Percentiles rank a stretch among this genome's conserved stretches.
Evolutionary conservation across 805 yeast genomes (phyloP).

Genomic region (Wickerhamiella azyma): DNA sequence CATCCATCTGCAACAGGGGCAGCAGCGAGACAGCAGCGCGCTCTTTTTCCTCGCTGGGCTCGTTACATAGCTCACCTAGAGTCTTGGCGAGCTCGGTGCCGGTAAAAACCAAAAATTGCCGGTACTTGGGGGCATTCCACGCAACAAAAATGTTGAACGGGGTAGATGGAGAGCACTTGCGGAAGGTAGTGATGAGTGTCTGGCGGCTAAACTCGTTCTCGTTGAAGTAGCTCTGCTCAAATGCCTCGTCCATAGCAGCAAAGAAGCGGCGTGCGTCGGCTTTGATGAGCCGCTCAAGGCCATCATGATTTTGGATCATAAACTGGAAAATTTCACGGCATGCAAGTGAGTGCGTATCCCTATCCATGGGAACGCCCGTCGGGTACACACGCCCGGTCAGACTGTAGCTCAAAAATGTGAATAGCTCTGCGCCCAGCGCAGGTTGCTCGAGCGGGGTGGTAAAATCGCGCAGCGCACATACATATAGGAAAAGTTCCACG

Average conservation of each 20-base stretch:
- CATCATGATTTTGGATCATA: conserved; percentile 29
- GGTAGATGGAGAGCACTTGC: conserved; percentile 33
- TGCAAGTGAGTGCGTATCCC: conserved; percentile 31
- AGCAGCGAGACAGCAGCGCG: conserved; percentile 61
- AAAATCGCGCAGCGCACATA: conserved; percentile 51
- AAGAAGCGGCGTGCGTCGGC: conserved; percentile 33
- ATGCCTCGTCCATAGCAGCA: conserved; percentile 60
- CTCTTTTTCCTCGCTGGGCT: conserved; percentile 33
- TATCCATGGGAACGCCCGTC: conserved; percentile 35
- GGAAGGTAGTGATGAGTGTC: conserved; percentile 55
- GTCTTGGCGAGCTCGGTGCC: conserved; percentile 41
- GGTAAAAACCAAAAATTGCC: conserved; percentile 65
- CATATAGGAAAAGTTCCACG: conserved; percentile 60
- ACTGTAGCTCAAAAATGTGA: conserved; percentile 50
- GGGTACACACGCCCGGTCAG: conserved; percentile 77
- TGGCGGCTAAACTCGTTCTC: conserved; percentile 54
- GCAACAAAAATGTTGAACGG: conserved; percentile 58
- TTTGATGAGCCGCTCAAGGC: conserved; percentile 3
- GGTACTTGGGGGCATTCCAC: conserved; percentile 68
- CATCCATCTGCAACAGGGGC: conserved; percentile 50
- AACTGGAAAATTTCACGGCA: conserved; percentile 40
- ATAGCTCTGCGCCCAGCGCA: conserved; percentile 18
- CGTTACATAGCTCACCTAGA: conserved; percentile 36
- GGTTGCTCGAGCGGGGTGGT: conserved; percentile 24
- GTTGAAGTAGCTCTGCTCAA: conserved; percentile 67